These are phyloP conservation scores for Fusarium aywerte DNA, from an alignment of 2,329 filamentous ascomycete species.

Conservation along the genomic window DNA sequence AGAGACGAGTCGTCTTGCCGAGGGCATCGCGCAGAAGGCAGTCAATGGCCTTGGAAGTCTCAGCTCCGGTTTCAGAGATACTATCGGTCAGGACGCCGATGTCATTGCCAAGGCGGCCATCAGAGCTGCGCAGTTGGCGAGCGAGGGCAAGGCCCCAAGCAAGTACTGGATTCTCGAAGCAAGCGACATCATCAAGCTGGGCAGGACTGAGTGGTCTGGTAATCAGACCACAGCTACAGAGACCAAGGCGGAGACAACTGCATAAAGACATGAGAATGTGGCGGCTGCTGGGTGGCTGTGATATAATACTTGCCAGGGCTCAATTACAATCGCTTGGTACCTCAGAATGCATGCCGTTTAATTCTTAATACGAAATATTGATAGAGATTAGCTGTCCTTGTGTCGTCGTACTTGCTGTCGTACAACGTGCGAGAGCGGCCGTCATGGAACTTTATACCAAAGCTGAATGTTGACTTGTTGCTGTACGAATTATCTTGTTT, in stretches of 20 bases:
- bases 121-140: slow-evolving; percentile 66
- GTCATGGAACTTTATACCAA: neutral
- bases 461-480: too few species aligned
- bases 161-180: slow-evolving; percentile 71
- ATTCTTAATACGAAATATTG: neutral
- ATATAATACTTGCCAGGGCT: neutral
- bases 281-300: neutral
- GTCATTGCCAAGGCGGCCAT: slow-evolving; percentile 77
- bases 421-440: neutral
- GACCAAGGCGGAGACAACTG: slow-evolving; percentile 6
- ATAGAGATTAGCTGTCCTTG: too few species aligned
- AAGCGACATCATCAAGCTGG: slow-evolving; percentile 73
- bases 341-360: neutral
- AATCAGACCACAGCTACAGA: slow-evolving; percentile 31
- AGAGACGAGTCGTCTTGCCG: slow-evolving; percentile 67
- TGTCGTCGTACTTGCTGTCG: too few species aligned
- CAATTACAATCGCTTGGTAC: neutral
- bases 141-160: slow-evolving; percentile 67
- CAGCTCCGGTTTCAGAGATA: slow-evolving; percentile 67
- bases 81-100: slow-evolving; percentile 77
- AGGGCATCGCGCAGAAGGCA: slow-evolving; percentile 66
- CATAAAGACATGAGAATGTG: neutral
- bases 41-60: slow-evolving; percentile 67
- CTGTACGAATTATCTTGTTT: too few species aligned
- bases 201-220: slow-evolving; percentile 66